Evolutionary conservation across 768 basidiomycete genomes (phyloP).

Genomic region (Termitomyces sp.): DNA sequence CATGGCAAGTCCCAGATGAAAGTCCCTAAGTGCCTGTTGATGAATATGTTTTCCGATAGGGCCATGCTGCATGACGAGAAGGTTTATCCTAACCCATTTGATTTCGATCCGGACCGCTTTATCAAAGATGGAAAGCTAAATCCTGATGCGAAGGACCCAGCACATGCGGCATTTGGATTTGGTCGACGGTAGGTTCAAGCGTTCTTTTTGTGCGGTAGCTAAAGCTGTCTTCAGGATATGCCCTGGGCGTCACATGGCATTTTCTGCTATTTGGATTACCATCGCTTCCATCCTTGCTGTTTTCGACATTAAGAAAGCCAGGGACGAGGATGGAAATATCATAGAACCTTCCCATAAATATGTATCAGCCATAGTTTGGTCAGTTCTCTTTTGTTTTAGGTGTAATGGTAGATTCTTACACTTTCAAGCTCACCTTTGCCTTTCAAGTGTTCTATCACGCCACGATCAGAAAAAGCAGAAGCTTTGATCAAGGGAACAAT

Average conservation of each 20-base stretch:
- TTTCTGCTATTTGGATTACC: no score
- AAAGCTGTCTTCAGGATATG: no score
- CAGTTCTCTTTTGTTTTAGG: no score
- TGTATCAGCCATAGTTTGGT: no score
- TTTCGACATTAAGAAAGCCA: no score
- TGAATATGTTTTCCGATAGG: constrained; percentile 16
- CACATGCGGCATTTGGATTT: constrained; percentile 15
- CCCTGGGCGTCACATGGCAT: no score
- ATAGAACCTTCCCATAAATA: no score
- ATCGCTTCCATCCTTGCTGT: no score
- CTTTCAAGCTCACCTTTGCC: background rate
- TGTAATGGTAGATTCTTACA: background rate
- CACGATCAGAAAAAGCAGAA: background rate
- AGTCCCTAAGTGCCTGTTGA: background rate
- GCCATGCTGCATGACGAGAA: constrained; percentile 26
- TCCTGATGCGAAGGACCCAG: constrained; percentile 1
- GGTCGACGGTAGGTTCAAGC: constrained; percentile 10
- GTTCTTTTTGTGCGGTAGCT: no score
- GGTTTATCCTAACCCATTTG: constrained; percentile 25
- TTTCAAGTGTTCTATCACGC: constrained; percentile 6
- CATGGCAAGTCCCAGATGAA: constrained; percentile 17
- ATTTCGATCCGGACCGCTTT: constrained; percentile 18
- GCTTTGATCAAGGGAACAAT: constrained; percentile 2
- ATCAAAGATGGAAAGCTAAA: constrained; percentile 20
- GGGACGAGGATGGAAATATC: no score